Percentiles rank a stretch among this genome's conserved stretches.
Conservation (phyloP, 2,329 filamentous ascomycete species). For the Xylariaceae sp. region DNA sequence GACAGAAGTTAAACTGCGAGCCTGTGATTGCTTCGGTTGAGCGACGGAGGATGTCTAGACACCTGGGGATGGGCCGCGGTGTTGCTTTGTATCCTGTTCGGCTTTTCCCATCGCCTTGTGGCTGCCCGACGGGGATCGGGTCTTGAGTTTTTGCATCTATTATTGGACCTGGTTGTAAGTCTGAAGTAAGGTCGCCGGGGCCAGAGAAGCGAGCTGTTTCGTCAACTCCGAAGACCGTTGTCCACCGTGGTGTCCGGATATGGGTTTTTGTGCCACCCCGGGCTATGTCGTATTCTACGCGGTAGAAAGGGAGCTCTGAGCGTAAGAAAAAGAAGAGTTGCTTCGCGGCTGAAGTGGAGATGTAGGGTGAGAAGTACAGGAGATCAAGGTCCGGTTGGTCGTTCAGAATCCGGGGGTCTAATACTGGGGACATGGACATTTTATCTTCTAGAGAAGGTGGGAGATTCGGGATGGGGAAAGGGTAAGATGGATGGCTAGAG, state of each 20-base stretch:
- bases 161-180: constrained; percentile 20
- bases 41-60: constrained; percentile 61
- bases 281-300: constrained; percentile 70
- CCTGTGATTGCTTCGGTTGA: constrained; percentile 64
- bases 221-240: constrained; percentile 57
- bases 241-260: constrained; percentile 55
- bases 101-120: constrained; percentile 38
- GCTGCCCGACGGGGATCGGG: constrained; percentile 46
- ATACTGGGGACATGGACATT: constrained; percentile 46
- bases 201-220: constrained; percentile 59
- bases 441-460: constrained; percentile 38
- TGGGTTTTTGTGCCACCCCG: constrained; percentile 61
- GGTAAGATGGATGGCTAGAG: constrained; percentile 47
- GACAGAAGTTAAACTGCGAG: constrained; percentile 72
- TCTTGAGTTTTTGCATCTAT: constrained; percentile 43
- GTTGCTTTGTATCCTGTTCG: constrained; percentile 16
- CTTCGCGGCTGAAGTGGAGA: constrained; percentile 54
- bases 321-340: constrained; percentile 70
- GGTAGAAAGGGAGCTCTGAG: constrained; percentile 70
- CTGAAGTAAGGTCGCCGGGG: constrained; percentile 13
- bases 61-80: constrained; percentile 69
- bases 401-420: constrained; percentile 55
- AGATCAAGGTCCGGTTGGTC: constrained; percentile 70
- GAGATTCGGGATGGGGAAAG: constrained; percentile 48
- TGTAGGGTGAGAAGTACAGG: constrained; percentile 72